Evolutionary conservation across 192 early-diverging fungal genomes (phyloP).

Genomic region (Mortierella hygrophila): DNA sequence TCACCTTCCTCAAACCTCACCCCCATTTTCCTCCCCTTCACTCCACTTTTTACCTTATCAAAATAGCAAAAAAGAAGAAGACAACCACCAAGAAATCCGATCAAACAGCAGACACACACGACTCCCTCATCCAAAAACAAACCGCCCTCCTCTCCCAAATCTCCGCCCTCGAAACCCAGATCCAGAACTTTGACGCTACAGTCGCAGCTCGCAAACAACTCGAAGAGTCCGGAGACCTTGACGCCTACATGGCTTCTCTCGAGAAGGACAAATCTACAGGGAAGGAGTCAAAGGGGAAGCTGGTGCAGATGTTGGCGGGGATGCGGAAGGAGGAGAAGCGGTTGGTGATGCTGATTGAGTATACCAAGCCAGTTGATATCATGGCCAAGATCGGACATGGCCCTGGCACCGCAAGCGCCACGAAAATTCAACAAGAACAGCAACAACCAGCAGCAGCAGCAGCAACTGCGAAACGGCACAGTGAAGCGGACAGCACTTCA

Average conservation of each 20-base stretch:
- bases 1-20: not conserved
- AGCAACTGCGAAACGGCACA: not conserved
- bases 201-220: slow-evolving; percentile 9
- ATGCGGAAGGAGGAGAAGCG: slow-evolving; percentile 64
- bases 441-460: not conserved
- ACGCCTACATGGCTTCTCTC: slow-evolving; percentile 74
- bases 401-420: not conserved
- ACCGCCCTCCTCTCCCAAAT: slow-evolving; percentile 31
- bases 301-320: slow-evolving; percentile 57
- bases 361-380: slow-evolving; percentile 62
- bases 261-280: slow-evolving; percentile 51
- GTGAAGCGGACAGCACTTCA: not conserved
- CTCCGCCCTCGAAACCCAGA: slow-evolving; percentile 36
- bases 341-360: slow-evolving; percentile 58
- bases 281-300: slow-evolving; percentile 47
- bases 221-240: slow-evolving; percentile 70
- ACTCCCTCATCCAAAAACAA: slow-evolving; percentile 51
- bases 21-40: not conserved
- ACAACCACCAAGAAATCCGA: slow-evolving; percentile 28
- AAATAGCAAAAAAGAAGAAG: slow-evolving; percentile 47
- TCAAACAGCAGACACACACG: slow-evolving; percentile 75
- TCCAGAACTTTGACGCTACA: slow-evolving; percentile 41
- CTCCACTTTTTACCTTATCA: not conserved
- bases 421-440: not conserved
- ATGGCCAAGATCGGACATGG: slow-evolving; percentile 39